phyloP scores from a whole-genome alignment of 768 basidiomycete species.

The Agaricus blazei region DNA sequence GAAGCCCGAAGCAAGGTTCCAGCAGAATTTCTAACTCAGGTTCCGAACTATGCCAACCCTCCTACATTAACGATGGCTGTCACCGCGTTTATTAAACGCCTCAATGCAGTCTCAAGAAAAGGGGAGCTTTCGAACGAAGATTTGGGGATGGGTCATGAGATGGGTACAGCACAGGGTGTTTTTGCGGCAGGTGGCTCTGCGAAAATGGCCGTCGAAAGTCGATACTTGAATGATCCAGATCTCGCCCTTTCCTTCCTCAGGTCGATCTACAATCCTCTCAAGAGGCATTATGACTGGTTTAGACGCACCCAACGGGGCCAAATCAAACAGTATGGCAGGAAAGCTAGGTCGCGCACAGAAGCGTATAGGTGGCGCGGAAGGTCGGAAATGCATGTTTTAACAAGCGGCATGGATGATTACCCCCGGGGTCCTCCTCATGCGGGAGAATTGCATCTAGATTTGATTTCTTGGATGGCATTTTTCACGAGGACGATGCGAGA shows the following conservation, averaged over 20 bases:
- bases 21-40: slow-evolving; percentile 85
- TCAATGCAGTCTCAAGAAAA: slow-evolving; percentile 36
- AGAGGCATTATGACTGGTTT: slow-evolving; percentile 96
- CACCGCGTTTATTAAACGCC: slow-evolving; percentile 80
- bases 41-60: slow-evolving; percentile 92
- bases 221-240: slow-evolving; percentile 52
- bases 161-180: slow-evolving; percentile 51
- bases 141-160: slow-evolving; percentile 60
- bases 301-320: slow-evolving; percentile 90
- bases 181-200: slow-evolving; percentile 22
- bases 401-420: slow-evolving; percentile 96
- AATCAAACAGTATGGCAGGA: slow-evolving; percentile 84
- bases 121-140: slow-evolving; percentile 50
- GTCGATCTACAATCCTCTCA: slow-evolving; percentile 78
- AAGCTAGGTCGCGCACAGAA: slow-evolving; percentile 81
- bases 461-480: slow-evolving; percentile 96
- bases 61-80: slow-evolving; percentile 94
- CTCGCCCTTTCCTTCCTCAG: slow-evolving; percentile 65
- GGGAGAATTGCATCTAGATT: slow-evolving; percentile 89
- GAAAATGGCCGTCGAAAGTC: slow-evolving; percentile 23
- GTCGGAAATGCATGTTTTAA: slow-evolving; percentile 80
- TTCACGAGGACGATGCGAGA: slow-evolving; percentile 92
- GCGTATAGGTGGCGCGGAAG: slow-evolving; percentile 95
- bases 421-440: slow-evolving; percentile 85
- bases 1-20: slow-evolving; percentile 95